Conservation (phyloP, 176 grass and related monocot species). For the Oryza coarctata region DNA sequence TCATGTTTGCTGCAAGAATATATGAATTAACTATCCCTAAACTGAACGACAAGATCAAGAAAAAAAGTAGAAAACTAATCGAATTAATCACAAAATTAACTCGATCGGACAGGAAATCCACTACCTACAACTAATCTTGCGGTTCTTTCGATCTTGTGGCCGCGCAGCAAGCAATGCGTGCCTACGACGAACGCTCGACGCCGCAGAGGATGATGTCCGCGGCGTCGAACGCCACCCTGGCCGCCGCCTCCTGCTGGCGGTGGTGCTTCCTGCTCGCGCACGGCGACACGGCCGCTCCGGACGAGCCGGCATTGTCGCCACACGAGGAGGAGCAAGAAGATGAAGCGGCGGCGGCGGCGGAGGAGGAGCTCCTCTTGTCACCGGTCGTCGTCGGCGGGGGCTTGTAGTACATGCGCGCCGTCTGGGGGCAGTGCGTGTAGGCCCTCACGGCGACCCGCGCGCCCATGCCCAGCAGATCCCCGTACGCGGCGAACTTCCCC, state of each 20-base stretch:
- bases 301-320: neutral
- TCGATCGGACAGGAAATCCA: neutral
- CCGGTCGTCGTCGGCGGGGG: constrained; percentile 40
- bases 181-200: neutral
- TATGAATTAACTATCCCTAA: neutral
- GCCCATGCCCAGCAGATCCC: constrained; percentile 48
- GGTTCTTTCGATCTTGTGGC: neutral
- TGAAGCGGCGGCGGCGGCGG: neutral
- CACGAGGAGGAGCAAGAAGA: neutral
- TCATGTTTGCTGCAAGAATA: neutral
- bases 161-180: neutral
- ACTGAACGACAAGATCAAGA: neutral
- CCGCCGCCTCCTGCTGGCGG: neutral
- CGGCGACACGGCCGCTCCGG: neutral
- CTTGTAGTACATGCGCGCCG: constrained; percentile 65
- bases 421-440: constrained; percentile 69
- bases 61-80: constrained; percentile 19
- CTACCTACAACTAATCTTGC: neutral
- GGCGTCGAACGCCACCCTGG: constrained; percentile 2
- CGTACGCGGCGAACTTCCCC: constrained; percentile 36
- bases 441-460: constrained; percentile 46
- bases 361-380: constrained; percentile 5
- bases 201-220: constrained; percentile 32
- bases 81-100: neutral
- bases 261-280: neutral